A percentile compares a stretch with the other conserved stretches of the same genome.
Conservation (phyloP, 225 moss, liverwort and hornwort species). For the Straminergon stramineum region DNA sequence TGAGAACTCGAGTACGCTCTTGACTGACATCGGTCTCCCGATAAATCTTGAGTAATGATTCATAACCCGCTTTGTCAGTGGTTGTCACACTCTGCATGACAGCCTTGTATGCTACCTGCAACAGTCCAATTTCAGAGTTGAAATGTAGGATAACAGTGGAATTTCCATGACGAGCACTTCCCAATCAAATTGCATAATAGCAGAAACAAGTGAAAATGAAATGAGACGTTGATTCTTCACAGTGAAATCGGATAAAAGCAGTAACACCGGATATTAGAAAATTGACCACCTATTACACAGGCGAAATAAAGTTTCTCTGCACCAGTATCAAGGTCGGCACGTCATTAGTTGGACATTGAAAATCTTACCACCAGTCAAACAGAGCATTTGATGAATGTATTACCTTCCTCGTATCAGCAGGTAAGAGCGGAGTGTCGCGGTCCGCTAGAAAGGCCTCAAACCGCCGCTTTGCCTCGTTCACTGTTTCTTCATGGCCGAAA, state of each 20-base stretch:
- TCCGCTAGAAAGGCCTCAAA: conserved; percentile 49
- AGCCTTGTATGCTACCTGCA: conserved; percentile 69
- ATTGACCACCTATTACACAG: not conserved
- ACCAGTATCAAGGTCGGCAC: not conserved
- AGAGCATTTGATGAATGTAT: not conserved
- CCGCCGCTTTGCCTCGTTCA: conserved; percentile 51
- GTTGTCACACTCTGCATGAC: conserved; percentile 51
- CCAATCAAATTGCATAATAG: not conserved
- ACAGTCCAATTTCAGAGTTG: not conserved
- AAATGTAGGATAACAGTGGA: not conserved
- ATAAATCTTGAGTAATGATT: conserved; percentile 51
- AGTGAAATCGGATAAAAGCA: not conserved
- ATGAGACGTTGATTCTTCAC: not conserved
- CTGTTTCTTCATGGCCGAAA: conserved; percentile 58
- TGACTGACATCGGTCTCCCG: conserved; percentile 69
- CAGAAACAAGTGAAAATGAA: not conserved
- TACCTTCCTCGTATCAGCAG: conserved; percentile 61
- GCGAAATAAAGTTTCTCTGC: not conserved
- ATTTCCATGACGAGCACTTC: not conserved
- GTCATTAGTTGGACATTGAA: not conserved
- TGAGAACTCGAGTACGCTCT: conserved; percentile 63
- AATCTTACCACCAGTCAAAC: not conserved
- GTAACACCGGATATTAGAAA: not conserved
- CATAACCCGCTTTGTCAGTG: conserved; percentile 45
- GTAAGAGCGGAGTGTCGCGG: conserved; percentile 39